Conservation (phyloP, 768 basidiomycete genomes). For the Psilocybe sp. region DNA sequence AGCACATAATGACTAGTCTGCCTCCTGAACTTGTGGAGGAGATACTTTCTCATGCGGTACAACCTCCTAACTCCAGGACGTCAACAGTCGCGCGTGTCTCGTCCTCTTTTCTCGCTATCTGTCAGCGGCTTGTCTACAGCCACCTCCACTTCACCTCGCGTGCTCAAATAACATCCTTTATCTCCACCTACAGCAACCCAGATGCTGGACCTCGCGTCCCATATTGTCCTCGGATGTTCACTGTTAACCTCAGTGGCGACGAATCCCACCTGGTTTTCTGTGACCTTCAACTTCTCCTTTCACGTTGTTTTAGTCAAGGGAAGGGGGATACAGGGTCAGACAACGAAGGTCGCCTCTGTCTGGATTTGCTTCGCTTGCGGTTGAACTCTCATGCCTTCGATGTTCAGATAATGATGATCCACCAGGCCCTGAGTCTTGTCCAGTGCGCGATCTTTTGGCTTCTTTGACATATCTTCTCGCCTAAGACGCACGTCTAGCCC, state of each 20-base stretch:
- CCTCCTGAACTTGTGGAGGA: slow-evolving; percentile 4
- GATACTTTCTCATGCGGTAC: not conserved
- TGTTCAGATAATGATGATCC: slow-evolving; percentile 18
- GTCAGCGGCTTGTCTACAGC: slow-evolving; percentile 15
- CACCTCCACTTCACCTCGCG: slow-evolving; percentile 17
- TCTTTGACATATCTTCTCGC: not conserved
- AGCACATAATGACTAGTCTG: not conserved
- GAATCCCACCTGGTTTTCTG: slow-evolving; percentile 12
- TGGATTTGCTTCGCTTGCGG: slow-evolving; percentile 22
- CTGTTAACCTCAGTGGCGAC: slow-evolving; percentile 12
- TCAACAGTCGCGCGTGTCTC: slow-evolving; percentile 12
- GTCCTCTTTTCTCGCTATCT: slow-evolving; percentile 14
- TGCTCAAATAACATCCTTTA: slow-evolving; percentile 17
- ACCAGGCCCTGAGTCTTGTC: slow-evolving; percentile 21
- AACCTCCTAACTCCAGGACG: not conserved
- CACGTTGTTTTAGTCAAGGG: slow-evolving; percentile 7
- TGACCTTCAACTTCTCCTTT: slow-evolving; percentile 16
- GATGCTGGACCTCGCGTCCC: slow-evolving; percentile 14
- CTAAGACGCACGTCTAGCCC: slow-evolving; percentile 30
- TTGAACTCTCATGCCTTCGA: slow-evolving; percentile 24
- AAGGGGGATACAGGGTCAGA: slow-evolving; percentile 14
- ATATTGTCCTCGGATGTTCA: slow-evolving; percentile 11
- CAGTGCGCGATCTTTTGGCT: slow-evolving; percentile 17
- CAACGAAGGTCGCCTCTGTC: slow-evolving; percentile 16
- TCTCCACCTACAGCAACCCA: slow-evolving; percentile 8